phyloP scores from a whole-genome alignment of 306 rosid species.

The Aeschynomene evenia region DNA sequence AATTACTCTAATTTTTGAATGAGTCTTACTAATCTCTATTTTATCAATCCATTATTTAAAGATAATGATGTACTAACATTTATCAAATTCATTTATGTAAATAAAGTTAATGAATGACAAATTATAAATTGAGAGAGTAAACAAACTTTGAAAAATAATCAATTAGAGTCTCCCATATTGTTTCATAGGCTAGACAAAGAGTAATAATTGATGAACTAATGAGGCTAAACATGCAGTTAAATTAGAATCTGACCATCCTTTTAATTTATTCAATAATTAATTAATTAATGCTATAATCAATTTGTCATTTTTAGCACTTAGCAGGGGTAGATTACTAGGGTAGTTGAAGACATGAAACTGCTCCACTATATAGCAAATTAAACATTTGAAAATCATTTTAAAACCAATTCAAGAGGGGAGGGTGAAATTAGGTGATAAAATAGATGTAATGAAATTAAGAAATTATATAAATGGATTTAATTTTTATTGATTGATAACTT shows the following conservation, averaged over 20 bases:
- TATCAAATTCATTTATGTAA: too few species aligned
- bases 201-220: neutral
- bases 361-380: neutral
- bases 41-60: too few species aligned
- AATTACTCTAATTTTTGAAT: too few species aligned
- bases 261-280: neutral
- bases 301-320: neutral
- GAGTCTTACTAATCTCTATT: too few species aligned
- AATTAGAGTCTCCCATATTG: neutral
- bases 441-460: too few species aligned
- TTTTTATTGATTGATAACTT: too few species aligned
- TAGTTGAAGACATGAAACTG: neutral
- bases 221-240: neutral
- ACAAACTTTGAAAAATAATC: neutral
- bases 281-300: neutral
- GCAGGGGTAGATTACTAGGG: neutral
- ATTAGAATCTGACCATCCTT: neutral
- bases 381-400: too few species aligned
- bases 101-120: neutral
- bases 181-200: neutral
- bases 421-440: too few species aligned
- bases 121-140: neutral
- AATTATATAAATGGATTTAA: too few species aligned
- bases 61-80: too few species aligned
- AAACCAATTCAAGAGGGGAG: too few species aligned